phyloP scores from a whole-genome alignment of 805 yeast species.

The Kuraishia piskuri region DNA sequence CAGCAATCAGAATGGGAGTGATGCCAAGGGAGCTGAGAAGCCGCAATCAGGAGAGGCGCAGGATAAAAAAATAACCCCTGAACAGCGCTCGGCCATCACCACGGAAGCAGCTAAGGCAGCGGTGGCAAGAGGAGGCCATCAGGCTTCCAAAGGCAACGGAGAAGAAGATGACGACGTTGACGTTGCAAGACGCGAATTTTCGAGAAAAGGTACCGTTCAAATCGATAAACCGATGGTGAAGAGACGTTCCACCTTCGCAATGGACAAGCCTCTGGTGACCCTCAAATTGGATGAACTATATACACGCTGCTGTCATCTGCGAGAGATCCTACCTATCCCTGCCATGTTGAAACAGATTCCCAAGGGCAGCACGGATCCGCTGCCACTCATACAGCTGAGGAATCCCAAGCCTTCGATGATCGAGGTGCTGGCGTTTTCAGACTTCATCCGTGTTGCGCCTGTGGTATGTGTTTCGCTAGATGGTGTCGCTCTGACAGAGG shows the following conservation, averaged over 20 bases:
- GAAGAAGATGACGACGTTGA: slow-evolving; percentile 6
- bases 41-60: not conserved
- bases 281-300: slow-evolving; percentile 61
- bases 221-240: slow-evolving; percentile 66
- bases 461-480: slow-evolving; percentile 69
- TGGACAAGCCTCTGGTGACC: slow-evolving; percentile 29
- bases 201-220: slow-evolving; percentile 24
- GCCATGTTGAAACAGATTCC: slow-evolving; percentile 80
- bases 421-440: slow-evolving; percentile 82
- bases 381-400: slow-evolving; percentile 60
- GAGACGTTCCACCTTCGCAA: slow-evolving; percentile 17
- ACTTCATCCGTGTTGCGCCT: slow-evolving; percentile 81
- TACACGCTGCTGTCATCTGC: slow-evolving; percentile 86
- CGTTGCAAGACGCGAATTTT: slow-evolving; percentile 11
- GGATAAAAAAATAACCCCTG: not conserved
- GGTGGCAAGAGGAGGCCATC: slow-evolving; percentile 22
- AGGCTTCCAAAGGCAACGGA: slow-evolving; percentile 2
- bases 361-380: slow-evolving; percentile 66
- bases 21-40: not conserved
- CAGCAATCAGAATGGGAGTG: not conserved
- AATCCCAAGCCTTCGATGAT: slow-evolving; percentile 89
- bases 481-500: slow-evolving; percentile 64
- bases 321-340: slow-evolving; percentile 89
- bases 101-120: slow-evolving; percentile 2
- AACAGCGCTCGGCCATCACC: slow-evolving; percentile 2